Conservation (phyloP, 768 basidiomycete genomes). For the Mycena leptocephala region DNA sequence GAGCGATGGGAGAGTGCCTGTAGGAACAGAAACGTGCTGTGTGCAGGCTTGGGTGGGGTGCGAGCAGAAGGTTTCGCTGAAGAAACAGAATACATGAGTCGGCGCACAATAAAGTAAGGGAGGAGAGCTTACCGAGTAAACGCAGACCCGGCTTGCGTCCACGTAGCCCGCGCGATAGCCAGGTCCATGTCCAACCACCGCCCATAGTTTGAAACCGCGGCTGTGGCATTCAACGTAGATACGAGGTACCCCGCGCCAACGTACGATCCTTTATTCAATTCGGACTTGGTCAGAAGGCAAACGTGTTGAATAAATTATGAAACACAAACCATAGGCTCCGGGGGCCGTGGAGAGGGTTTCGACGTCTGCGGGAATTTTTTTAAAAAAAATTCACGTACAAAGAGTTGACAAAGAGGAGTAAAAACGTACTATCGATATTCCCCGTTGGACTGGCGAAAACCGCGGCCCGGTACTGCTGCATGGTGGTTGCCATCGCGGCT, state of each 20-base stretch:
- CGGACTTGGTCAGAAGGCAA: conserved; percentile 9
- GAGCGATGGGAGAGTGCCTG: conserved; percentile 27
- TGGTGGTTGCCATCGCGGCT: conserved; percentile 59
- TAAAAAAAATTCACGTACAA: neutral
- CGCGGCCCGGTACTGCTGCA: conserved; percentile 69
- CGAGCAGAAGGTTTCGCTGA: conserved; percentile 77
- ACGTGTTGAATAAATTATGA: neutral
- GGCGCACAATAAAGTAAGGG: neutral
- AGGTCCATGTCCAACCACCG: conserved; percentile 83
- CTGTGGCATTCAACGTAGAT: conserved; percentile 62
- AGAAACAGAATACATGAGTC: no score
- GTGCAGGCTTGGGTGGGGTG: conserved; percentile 75
- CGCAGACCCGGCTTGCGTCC: conserved; percentile 67
- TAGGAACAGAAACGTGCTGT: conserved; percentile 64
- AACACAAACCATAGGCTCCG: conserved; percentile 73
- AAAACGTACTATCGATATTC: conserved; percentile 66
- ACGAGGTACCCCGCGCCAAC: conserved; percentile 76
- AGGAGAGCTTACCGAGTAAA: conserved; percentile 66
- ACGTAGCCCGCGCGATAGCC: conserved; percentile 70
- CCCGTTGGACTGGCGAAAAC: conserved; percentile 76
- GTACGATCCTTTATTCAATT: conserved; percentile 88
- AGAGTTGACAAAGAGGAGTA: neutral
- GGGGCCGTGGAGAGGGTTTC: conserved; percentile 66
- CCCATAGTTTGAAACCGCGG: conserved; percentile 61
- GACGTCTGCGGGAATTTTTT: conserved; percentile 59